A percentile compares a stretch with the other conserved stretches of the same genome.
phyloP scores from a whole-genome alignment of 345 rosid genomes.

The Euphorbia pulcherrima region DNA sequence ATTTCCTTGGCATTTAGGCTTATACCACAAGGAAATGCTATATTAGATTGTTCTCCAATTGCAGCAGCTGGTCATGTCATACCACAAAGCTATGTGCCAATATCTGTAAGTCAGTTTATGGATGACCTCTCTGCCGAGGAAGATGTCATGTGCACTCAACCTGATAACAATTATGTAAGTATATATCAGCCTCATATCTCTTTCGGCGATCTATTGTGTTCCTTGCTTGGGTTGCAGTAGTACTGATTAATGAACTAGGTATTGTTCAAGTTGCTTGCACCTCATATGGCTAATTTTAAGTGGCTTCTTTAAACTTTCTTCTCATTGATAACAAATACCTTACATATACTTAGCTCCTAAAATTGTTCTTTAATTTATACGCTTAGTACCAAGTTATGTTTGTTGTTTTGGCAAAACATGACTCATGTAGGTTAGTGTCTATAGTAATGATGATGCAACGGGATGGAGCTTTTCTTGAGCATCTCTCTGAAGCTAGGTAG shows the following conservation, averaged over 20 bases:
- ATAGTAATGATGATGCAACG: not conserved
- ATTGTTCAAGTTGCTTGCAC: not conserved
- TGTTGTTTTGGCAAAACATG: not conserved
- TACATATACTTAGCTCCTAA: not conserved
- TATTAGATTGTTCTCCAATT: conserved; percentile 92
- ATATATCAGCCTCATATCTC: not conserved
- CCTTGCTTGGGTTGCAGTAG: not conserved
- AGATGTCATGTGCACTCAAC: conserved; percentile 50
- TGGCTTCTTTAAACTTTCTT: not conserved
- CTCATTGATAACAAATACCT: not conserved
- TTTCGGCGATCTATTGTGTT: not conserved
- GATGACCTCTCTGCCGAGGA: conserved; percentile 97
- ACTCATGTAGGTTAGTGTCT: not conserved
- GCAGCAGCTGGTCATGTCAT: conserved; percentile 94
- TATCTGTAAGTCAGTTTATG: conserved; percentile 97
- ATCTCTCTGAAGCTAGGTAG: too few relatives aligned
- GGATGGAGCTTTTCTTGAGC: not conserved
- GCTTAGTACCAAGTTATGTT: not conserved
- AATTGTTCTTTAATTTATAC: not conserved
- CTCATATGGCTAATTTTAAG: not conserved
- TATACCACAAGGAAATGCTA: conserved; percentile 91
- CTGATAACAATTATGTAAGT: conserved; percentile 67
- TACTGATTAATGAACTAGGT: not conserved
- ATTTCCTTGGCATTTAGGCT: conserved; percentile 82
- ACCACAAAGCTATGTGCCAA: conserved; percentile 85